These are phyloP conservation scores for Sarocladium brachiariae DNA, from an alignment of 2,329 filamentous ascomycete genomes.

Conservation along the genomic window DNA sequence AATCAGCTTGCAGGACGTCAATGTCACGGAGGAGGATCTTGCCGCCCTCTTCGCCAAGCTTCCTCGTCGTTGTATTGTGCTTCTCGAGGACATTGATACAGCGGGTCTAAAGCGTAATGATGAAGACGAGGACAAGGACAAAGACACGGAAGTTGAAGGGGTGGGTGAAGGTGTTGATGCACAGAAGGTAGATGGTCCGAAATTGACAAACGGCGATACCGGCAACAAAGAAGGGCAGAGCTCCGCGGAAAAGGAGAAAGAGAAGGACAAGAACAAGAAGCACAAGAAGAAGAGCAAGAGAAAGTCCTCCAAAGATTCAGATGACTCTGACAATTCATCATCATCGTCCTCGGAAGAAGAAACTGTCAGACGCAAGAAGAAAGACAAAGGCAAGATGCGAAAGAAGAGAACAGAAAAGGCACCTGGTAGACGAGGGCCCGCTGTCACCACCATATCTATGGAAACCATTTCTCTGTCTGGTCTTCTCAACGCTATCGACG, in stretches of 20 bases:
- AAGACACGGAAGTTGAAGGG: conserved; percentile 11
- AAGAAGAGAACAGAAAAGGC: conserved; percentile 11
- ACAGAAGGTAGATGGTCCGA: conserved; percentile 7
- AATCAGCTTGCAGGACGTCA: conserved; percentile 48
- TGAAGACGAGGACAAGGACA: conserved; percentile 20
- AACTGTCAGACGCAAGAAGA: conserved; percentile 14
- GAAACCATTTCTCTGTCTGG: conserved; percentile 66
- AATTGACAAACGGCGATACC: conserved; percentile 3
- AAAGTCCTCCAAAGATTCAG: conserved; percentile 13
- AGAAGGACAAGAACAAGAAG: conserved; percentile 27
- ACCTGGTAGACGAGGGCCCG: background rate
- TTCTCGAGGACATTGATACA: conserved; percentile 64
- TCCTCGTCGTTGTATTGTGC: conserved; percentile 56
- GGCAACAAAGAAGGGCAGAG: conserved; percentile 11
- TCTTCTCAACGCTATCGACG: conserved; percentile 77
- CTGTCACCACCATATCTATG: conserved; percentile 1
- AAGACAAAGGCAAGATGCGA: conserved; percentile 13
- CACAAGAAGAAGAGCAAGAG: conserved; percentile 16
- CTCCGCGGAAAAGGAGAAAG: conserved; percentile 27
- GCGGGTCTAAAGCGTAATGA: conserved; percentile 47
- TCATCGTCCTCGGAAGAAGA: conserved; percentile 15
- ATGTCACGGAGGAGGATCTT: conserved; percentile 56
- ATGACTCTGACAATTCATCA: conserved; percentile 14
- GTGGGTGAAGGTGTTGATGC: conserved; percentile 14
- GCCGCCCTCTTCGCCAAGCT: conserved; percentile 52